phyloP scores from a whole-genome alignment of 768 basidiomycete species.

The Auriscalpium orientale region DNA sequence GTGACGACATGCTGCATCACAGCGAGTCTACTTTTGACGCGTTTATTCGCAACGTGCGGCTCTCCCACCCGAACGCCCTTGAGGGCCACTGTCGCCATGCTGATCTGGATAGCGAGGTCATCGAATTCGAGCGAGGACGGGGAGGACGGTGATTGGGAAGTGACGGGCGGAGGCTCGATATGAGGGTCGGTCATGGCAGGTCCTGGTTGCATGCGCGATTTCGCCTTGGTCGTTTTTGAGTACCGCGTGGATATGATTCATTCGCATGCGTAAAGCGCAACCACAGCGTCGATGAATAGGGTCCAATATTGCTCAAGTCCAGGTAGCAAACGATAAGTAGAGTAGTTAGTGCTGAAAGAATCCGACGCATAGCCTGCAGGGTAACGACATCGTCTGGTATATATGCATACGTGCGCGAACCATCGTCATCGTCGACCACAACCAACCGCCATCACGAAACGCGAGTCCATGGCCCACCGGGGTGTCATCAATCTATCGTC shows the following conservation, averaged over 20 bases:
- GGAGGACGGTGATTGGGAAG: too few relatives aligned
- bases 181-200: too few relatives aligned
- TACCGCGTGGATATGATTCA: too few relatives aligned
- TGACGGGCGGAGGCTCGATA: too few relatives aligned
- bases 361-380: not conserved
- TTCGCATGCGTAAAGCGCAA: too few relatives aligned
- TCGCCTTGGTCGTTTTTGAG: too few relatives aligned
- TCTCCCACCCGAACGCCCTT: not conserved
- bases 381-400: not conserved
- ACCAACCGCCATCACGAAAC: not conserved
- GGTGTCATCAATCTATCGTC: not conserved
- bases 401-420: not conserved
- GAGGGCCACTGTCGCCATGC: not conserved
- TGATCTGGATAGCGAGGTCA: not conserved
- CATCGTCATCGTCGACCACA: not conserved
- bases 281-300: too few relatives aligned
- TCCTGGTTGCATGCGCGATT: too few relatives aligned
- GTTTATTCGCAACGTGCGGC: not conserved
- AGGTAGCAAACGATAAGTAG: not conserved
- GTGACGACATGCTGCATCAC: not conserved
- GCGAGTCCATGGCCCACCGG: not conserved
- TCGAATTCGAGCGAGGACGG: not conserved
- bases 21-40: not conserved
- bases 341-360: not conserved
- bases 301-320: not conserved